Evolutionary conservation across 192 early-diverging fungal species (phyloP).

Genomic region (Funneliformis mosseae): DNA sequence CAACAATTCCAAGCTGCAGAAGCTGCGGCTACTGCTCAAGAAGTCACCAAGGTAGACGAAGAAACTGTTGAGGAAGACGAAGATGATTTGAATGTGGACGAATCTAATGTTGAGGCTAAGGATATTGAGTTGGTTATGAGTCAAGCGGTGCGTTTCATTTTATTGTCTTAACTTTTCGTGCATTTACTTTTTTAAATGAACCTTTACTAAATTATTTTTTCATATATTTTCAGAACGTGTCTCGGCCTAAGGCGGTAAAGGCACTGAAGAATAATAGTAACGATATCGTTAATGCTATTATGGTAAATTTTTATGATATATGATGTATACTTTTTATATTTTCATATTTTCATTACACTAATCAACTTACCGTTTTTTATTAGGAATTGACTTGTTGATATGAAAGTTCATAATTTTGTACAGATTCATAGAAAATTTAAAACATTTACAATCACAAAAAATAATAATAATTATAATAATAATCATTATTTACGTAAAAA

Average conservation of each 20-base stretch:
- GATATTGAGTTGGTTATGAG: slow-evolving; percentile 94
- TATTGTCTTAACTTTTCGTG: neutral
- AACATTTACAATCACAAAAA: neutral
- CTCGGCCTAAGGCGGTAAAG: slow-evolving; percentile 87
- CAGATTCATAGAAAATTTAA: neutral
- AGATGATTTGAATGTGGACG: slow-evolving; percentile 80
- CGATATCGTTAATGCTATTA: slow-evolving; percentile 97
- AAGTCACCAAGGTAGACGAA: slow-evolving; percentile 45
- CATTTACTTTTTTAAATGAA: neutral
- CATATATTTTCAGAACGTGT: slow-evolving; percentile 52
- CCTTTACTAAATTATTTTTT: neutral
- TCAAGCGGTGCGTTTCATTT: slow-evolving; percentile 63
- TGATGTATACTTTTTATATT: too few relatives aligned
- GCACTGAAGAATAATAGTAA: slow-evolving; percentile 84
- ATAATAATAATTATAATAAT: too few relatives aligned
- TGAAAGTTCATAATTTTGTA: too few relatives aligned
- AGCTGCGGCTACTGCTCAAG: slow-evolving; percentile 47
- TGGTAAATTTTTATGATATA: slow-evolving; percentile 57
- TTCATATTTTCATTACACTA: too few relatives aligned
- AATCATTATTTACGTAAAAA: too few relatives aligned
- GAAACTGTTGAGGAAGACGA: slow-evolving; percentile 56
- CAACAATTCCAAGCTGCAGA: slow-evolving; percentile 49
- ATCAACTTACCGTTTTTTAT: too few relatives aligned
- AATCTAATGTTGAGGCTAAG: slow-evolving; percentile 79
- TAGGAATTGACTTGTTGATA: too few relatives aligned